Percentiles rank a stretch among this genome's conserved stretches.
Evolutionary conservation across 176 grass and related monocot genomes (phyloP).

Genomic region (Hyparrhenia diplandra): DNA sequence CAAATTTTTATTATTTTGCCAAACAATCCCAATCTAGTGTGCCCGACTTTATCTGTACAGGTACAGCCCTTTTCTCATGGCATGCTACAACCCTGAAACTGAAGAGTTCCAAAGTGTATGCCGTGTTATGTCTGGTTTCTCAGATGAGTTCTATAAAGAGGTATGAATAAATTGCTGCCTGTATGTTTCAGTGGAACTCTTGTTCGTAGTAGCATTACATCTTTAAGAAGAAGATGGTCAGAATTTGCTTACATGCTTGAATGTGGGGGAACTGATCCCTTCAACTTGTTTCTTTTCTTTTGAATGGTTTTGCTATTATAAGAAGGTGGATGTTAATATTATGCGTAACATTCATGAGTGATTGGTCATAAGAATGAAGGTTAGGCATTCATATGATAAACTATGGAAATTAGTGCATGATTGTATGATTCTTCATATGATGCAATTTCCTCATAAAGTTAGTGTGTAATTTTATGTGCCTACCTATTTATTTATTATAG

Average conservation of each 20-base stretch:
- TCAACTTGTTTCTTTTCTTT: background rate
- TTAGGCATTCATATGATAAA: background rate
- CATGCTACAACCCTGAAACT: constrained; percentile 89
- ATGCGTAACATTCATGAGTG: background rate
- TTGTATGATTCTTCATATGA: background rate
- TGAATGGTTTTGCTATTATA: background rate
- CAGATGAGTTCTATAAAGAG: constrained; percentile 90
- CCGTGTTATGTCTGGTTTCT: constrained; percentile 96
- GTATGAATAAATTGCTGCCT: constrained; percentile 37
- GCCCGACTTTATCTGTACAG: constrained; percentile 36
- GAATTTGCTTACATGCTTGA: background rate
- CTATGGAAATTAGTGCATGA: background rate
- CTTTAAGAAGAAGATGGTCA: background rate
- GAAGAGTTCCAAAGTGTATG: constrained; percentile 96
- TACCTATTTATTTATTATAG: constrained; percentile 3
- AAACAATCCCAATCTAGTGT: constrained; percentile 4
- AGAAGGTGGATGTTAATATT: background rate
- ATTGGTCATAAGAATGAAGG: background rate
- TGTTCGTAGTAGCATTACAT: constrained; percentile 7
- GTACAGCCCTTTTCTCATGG: constrained; percentile 98
- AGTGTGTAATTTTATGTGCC: background rate
- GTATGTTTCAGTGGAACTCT: background rate
- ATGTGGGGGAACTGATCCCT: background rate
- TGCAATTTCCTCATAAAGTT: background rate
- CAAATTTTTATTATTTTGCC: background rate